Evolutionary conservation across 441 rosid genomes (phyloP).

Genomic region (Pelargonium cotyledonis): DNA sequence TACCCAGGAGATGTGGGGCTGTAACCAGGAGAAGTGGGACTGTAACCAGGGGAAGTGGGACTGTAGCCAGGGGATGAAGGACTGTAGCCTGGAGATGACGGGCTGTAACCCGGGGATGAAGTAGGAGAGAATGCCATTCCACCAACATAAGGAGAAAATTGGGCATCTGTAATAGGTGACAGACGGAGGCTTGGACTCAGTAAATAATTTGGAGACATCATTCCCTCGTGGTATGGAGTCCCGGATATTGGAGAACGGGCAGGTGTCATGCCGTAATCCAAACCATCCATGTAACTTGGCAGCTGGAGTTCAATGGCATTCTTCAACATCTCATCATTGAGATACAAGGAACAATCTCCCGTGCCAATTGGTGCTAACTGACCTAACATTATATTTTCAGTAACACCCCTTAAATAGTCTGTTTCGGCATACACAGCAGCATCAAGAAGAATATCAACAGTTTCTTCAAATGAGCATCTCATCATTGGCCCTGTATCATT

Average conservation of each 20-base stretch:
- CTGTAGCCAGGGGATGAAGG: conserved; percentile 84
- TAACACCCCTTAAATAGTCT: conserved; percentile 80
- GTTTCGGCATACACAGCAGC: conserved; percentile 95
- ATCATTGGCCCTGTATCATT: conserved; percentile 97
- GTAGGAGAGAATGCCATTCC: conserved; percentile 87
- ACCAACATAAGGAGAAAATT: conserved; percentile 81
- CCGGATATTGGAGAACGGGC: conserved; percentile 73
- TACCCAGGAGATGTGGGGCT: conserved; percentile 54
- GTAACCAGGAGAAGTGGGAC: conserved; percentile 39
- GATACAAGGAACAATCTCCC: conserved; percentile 78
- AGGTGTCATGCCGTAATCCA: conserved; percentile 90
- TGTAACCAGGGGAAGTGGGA: conserved; percentile 56
- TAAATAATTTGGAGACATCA: conserved; percentile 91
- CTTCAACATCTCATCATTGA: conserved; percentile 96
- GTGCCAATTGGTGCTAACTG: conserved; percentile 98
- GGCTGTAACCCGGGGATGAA: conserved; percentile 79
- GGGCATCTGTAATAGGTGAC: conserved; percentile 77
- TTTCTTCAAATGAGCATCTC: conserved; percentile 99
- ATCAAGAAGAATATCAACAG: conserved; percentile 95
- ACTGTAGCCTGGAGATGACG: conserved; percentile 61
- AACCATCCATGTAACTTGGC: conserved; percentile 90
- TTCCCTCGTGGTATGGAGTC: conserved; percentile 87
- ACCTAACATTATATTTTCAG: conserved; percentile 96
- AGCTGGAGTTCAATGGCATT: conserved; percentile 97
- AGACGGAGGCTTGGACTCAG: conserved; percentile 72